Evolutionary conservation across 2,329 filamentous ascomycete species (phyloP).

Genomic region (Orbilia ellipsospora): DNA sequence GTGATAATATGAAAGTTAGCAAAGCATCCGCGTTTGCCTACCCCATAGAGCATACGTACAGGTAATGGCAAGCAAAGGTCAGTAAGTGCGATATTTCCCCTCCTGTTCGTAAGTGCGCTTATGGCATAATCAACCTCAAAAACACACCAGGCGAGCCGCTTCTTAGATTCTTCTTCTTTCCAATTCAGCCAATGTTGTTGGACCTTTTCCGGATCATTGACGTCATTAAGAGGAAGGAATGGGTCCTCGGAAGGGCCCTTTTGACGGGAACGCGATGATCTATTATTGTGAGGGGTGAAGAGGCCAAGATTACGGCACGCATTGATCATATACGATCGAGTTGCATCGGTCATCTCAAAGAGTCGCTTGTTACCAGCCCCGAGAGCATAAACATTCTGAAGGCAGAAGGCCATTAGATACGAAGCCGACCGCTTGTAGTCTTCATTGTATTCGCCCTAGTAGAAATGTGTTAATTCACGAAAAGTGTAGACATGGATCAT

Average conservation of each 20-base stretch:
- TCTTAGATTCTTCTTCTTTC: slow-evolving; percentile 58
- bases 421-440: slow-evolving; percentile 58
- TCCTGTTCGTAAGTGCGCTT: slow-evolving; percentile 58
- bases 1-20: not conserved
- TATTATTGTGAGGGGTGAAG: slow-evolving; percentile 53
- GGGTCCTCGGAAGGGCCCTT: slow-evolving; percentile 45
- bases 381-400: slow-evolving; percentile 58
- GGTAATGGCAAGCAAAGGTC: slow-evolving; percentile 58
- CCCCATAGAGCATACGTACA: slow-evolving; percentile 17
- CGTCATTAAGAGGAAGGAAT: slow-evolving; percentile 36
- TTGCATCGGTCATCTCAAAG: slow-evolving; percentile 59
- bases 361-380: slow-evolving; percentile 58
- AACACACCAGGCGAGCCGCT: slow-evolving; percentile 59
- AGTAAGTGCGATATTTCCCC: slow-evolving; percentile 58
- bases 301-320: slow-evolving; percentile 58
- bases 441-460: slow-evolving; percentile 58
- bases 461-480: slow-evolving; percentile 14
- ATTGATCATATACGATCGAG: slow-evolving; percentile 58
- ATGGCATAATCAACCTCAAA: slow-evolving; percentile 59
- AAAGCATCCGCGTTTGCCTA: too few species aligned
- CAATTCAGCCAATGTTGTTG: slow-evolving; percentile 57
- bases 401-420: slow-evolving; percentile 59
- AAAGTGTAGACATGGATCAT: not conserved
- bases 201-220: slow-evolving; percentile 54
- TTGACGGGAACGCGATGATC: slow-evolving; percentile 32